Conservation (phyloP, 805 yeast species). For the Starmerella potacharoeniae region DNA sequence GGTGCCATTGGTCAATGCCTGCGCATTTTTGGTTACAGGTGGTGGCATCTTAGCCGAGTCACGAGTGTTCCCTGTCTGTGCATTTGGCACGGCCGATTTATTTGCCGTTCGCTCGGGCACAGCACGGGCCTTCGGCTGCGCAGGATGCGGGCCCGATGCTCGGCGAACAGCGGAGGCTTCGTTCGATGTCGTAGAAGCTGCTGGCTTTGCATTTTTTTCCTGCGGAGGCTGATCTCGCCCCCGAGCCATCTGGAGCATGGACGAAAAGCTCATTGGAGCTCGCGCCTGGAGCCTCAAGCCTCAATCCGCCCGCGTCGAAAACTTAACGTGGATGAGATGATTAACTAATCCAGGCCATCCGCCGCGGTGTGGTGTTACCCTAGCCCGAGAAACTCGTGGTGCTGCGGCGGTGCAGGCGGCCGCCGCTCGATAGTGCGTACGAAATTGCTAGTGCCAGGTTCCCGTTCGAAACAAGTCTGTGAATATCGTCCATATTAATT, state of each 20-base stretch:
- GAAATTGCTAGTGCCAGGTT: conserved; percentile 19
- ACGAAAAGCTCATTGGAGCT: conserved; percentile 16
- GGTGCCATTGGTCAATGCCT: no score
- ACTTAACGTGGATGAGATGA: not conserved
- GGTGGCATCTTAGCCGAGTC: no score
- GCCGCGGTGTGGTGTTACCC: not conserved
- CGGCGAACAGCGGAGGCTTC: not conserved
- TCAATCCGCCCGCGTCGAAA: not conserved
- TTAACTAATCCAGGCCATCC: not conserved
- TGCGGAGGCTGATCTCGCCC: conserved; percentile 11
- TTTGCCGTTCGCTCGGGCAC: no score
- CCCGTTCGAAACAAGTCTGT: conserved; percentile 10
- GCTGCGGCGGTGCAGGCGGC: conserved; percentile 16
- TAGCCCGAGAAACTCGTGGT: not conserved
- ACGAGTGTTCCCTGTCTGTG: no score
- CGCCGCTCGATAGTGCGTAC: conserved; percentile 15
- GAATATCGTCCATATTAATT: conserved; percentile 16
- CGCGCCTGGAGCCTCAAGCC: not conserved
- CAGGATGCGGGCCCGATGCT: not conserved
- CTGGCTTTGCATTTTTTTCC: not conserved
- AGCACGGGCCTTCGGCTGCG: not conserved
- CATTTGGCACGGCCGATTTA: no score
- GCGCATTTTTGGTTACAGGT: no score
- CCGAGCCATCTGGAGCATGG: conserved; percentile 23
- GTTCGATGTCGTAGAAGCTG: not conserved